Percentiles rank a stretch among this genome's conserved stretches.
Conservation (phyloP, 192 early-diverging fungal species). For the Coemansia interrupta region DNA sequence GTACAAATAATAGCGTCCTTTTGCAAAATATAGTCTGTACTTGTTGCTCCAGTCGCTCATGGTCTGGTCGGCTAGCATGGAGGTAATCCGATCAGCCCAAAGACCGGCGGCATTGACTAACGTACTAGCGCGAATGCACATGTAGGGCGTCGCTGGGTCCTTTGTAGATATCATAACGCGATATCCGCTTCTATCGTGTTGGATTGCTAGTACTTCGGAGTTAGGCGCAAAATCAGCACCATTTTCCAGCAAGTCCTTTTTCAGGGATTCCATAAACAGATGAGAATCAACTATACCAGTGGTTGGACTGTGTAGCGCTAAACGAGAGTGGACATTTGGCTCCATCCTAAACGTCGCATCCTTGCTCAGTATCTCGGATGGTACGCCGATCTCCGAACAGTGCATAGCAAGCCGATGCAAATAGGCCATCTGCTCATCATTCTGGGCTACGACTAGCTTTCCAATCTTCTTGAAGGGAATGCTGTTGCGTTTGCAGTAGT, state of each 20-base stretch:
- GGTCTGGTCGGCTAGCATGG: slow-evolving; percentile 28
- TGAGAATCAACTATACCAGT: slow-evolving; percentile 85
- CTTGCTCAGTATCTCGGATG: slow-evolving; percentile 52
- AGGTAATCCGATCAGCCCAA: slow-evolving; percentile 62
- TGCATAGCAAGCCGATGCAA: slow-evolving; percentile 58
- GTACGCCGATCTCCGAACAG: slow-evolving; percentile 54
- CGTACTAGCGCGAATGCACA: slow-evolving; percentile 52
- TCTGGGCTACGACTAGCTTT: slow-evolving; percentile 78
- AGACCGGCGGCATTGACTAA: slow-evolving; percentile 82
- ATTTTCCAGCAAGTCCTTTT: slow-evolving; percentile 51
- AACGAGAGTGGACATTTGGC: slow-evolving; percentile 57
- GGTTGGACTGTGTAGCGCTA: slow-evolving; percentile 63
- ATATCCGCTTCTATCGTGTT: slow-evolving; percentile 37
- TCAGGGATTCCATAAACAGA: slow-evolving; percentile 62
- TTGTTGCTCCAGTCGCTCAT: slow-evolving; percentile 18
- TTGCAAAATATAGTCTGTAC: slow-evolving; percentile 69
- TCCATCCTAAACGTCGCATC: slow-evolving; percentile 51
- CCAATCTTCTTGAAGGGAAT: slow-evolving; percentile 59
- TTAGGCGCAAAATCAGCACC: slow-evolving; percentile 57
- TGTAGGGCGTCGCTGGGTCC: slow-evolving; percentile 41
- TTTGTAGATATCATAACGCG: slow-evolving; percentile 52
- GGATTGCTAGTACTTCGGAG: slow-evolving; percentile 52
- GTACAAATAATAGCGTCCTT: slow-evolving; percentile 76
- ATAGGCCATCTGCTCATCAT: slow-evolving; percentile 52
- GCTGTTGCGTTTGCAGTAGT: slow-evolving; percentile 50